These are phyloP conservation scores for Arbutus unedo DNA, from an alignment of 148 eudicot species.

Conservation along the genomic window DNA sequence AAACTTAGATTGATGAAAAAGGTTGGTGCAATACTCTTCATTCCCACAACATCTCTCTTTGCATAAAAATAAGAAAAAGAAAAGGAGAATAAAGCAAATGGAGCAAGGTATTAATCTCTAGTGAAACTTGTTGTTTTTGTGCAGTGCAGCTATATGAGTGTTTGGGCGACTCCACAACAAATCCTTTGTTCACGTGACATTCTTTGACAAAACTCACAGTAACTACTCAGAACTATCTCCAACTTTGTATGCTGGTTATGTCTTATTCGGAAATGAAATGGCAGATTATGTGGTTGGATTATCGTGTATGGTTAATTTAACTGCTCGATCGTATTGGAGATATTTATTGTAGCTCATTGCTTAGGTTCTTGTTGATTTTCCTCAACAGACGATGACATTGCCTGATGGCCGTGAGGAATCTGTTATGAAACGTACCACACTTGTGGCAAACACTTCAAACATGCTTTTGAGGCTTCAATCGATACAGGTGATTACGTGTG, in stretches of 20 bases:
- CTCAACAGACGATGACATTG: constrained; percentile 97
- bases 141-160: no score
- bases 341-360: constrained; percentile 9
- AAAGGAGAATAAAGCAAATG: no score
- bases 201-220: no score
- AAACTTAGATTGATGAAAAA: constrained; percentile 54
- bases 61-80: no score
- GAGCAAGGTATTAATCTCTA: no score
- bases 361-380: constrained; percentile 99
- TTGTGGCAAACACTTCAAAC: constrained; percentile 98
- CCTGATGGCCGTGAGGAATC: constrained; percentile 99
- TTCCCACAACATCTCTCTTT: no score
- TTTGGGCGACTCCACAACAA: no score
- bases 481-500: constrained; percentile 63
- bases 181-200: no score
- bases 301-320: constrained; percentile 2
- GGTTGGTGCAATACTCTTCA: constrained; percentile 40
- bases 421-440: constrained; percentile 98
- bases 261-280: constrained; percentile 99
- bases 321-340: neutral
- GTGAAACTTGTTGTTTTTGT: no score
- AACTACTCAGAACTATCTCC: no score
- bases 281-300: constrained; percentile 60
- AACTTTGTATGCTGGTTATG: constrained; percentile 99
- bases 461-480: constrained; percentile 99